These are phyloP conservation scores for Paramyrothecium sp. DNA, from an alignment of 2,329 filamentous ascomycete species.

Conservation along the genomic window DNA sequence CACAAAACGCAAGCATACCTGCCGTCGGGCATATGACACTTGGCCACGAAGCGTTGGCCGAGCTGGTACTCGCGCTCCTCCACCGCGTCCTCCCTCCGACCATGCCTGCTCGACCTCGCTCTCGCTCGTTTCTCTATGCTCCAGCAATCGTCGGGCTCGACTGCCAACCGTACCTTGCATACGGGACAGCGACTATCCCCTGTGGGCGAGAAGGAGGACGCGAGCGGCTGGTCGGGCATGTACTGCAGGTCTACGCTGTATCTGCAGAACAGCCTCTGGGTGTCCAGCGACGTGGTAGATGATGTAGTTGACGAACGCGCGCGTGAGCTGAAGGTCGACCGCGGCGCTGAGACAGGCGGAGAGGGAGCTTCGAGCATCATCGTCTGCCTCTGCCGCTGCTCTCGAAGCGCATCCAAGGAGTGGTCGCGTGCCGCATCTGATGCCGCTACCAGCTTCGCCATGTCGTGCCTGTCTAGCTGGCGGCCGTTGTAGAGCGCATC, in stretches of 20 bases:
- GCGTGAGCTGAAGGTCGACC: not conserved
- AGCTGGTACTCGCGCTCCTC: constrained; percentile 19
- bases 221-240: constrained; percentile 9
- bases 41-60: constrained; percentile 18
- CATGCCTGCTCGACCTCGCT: constrained; percentile 8
- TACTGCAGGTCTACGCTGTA: constrained; percentile 20
- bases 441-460: constrained; percentile 18
- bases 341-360: not conserved
- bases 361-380: constrained; percentile 7
- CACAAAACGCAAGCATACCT: constrained; percentile 19
- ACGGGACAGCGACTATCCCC: constrained; percentile 15
- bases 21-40: constrained; percentile 19
- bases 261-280: constrained; percentile 17
- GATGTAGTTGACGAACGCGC: not conserved
- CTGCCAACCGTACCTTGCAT: constrained; percentile 12
- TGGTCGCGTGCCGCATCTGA: constrained; percentile 19
- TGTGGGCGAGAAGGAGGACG: constrained; percentile 12
- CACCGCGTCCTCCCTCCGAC: constrained; percentile 15
- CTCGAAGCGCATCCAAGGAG: constrained; percentile 15
- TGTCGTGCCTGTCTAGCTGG: constrained; percentile 17
- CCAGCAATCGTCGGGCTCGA: constrained; percentile 18
- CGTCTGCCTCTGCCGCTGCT: constrained; percentile 16
- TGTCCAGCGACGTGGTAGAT: constrained; percentile 2
- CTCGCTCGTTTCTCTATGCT: constrained; percentile 14
- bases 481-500: constrained; percentile 17